A percentile compares a stretch with the other conserved stretches of the same genome.
Conservation (phyloP, 2,329 filamentous ascomycete species). For the Fusarium sacchari region DNA sequence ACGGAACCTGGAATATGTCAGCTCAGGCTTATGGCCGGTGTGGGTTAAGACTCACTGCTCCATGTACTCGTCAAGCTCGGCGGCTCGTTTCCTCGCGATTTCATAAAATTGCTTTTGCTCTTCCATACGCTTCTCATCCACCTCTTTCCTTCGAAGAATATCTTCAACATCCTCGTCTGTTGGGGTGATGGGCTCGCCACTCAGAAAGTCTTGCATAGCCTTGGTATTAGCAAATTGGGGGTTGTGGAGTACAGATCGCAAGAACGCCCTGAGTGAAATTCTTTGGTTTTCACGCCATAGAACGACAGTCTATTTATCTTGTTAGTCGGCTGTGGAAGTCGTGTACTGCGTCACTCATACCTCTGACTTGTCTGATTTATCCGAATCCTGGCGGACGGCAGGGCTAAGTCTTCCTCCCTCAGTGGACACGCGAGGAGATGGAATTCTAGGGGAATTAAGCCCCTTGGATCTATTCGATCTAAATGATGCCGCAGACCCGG, state of each 20-base stretch:
- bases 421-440: slow-evolving; percentile 47
- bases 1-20: slow-evolving; percentile 61
- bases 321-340: slow-evolving; percentile 40
- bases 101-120: slow-evolving; percentile 97
- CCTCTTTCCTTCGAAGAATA: slow-evolving; percentile 78
- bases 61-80: slow-evolving; percentile 97
- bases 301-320: slow-evolving; percentile 58
- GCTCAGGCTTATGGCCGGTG: not conserved
- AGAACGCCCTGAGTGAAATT: slow-evolving; percentile 88
- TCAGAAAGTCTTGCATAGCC: slow-evolving; percentile 86
- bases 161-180: slow-evolving; percentile 87
- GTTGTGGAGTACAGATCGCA: slow-evolving; percentile 88
- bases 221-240: slow-evolving; percentile 84
- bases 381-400: slow-evolving; percentile 29
- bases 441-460: slow-evolving; percentile 43
- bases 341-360: slow-evolving; percentile 28
- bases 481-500: slow-evolving; percentile 45
- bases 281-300: slow-evolving; percentile 90
- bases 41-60: slow-evolving; percentile 71
- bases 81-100: slow-evolving; percentile 87
- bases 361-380: slow-evolving; percentile 39
- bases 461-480: slow-evolving; percentile 45
- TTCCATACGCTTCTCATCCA: slow-evolving; percentile 88
- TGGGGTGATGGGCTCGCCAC: slow-evolving; percentile 73
- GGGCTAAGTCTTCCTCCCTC: slow-evolving; percentile 48